Base-by-base conservation (phyloP, 768 basidiomycete genomes). In the Phlebiopsis flavidoalba region DNA sequence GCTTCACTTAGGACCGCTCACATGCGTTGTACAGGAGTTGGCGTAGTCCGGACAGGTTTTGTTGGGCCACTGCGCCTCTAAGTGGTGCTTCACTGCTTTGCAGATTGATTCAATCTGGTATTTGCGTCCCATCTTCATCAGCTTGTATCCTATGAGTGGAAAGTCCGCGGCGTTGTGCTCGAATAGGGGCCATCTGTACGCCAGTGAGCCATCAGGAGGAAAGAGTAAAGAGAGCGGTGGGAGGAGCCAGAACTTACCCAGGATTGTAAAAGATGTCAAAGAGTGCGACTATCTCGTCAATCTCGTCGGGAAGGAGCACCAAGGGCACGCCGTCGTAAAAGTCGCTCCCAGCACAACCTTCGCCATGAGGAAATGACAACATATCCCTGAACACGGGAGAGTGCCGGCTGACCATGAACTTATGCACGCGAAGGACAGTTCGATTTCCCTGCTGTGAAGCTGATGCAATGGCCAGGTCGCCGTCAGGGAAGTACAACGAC, bases 41-140 rank as follows among this genome's bases (percentile, higher is more conserved):
- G 12, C 40, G 40, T 6, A 31, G 6, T 31, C 26, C 26, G 6
- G 26, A 31, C 11, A 46, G 8, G n/a, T n/a, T 5, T 37, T 58
- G n/a, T n/a, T 19, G 12, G 57, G 57, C 57, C 57, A 58, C 37
- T 58, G 26, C 10, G 12, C 1, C 24, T 58, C 67, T 53, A 75
- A 59, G 59, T 69, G 67, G 46, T 69, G 54, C 58, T 70, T 63
- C 63, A 76, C 66, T 19, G 70, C 67, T 8, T 66, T 60, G 24
- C 71, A 66, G 17, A 76, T 63, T 10, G 70, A 59, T 45, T 73
- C 72, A 65, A 71, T 70, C 51, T 74, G 69, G 65, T 76, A 76
- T 57, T 76, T 76, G 59, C 61, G 69, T 10, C 72, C 70, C 55
- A 75, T 65, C 57, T 69, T 67, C 59, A 76, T 70, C 12, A 66